phyloP scores from a whole-genome alignment of 306 rosid species.

The Pterocarpus santalinus region DNA sequence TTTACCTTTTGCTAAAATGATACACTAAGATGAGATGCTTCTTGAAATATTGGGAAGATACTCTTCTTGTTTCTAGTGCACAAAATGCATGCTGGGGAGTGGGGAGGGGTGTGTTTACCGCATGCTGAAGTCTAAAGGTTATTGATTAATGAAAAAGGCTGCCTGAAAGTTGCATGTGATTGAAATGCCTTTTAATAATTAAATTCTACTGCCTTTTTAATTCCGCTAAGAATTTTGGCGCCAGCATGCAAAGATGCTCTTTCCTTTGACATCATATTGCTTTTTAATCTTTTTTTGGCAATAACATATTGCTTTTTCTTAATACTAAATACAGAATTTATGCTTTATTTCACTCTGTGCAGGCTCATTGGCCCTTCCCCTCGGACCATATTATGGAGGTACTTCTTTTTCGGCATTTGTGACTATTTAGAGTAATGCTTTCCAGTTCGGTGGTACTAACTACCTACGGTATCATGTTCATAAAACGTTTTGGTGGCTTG shows the following conservation, averaged over 20 bases:
- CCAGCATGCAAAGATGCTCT: constrained; percentile 28
- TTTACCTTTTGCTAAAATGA: constrained; percentile 5
- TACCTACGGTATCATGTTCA: too few species aligned
- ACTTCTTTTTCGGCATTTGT: constrained; percentile 25
- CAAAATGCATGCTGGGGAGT: neutral
- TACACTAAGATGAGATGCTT: neutral
- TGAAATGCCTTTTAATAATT: neutral
- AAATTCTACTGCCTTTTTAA: neutral
- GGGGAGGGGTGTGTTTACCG: neutral
- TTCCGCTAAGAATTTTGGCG: constrained; percentile 18
- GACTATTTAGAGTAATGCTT: constrained; percentile 31
- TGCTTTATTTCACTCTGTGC: constrained; percentile 49
- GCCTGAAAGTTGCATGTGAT: neutral
- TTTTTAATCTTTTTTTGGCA: neutral
- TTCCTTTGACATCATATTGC: constrained; percentile 6
- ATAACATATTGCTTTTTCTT: constrained; percentile 1
- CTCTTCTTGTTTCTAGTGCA: too few species aligned
- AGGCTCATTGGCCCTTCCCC: constrained; percentile 98
- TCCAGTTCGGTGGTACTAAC: too few species aligned
- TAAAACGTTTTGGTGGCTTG: too few species aligned
- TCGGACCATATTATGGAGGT: constrained; percentile 90
- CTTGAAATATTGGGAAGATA: too few species aligned
- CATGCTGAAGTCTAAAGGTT: constrained; percentile 5
- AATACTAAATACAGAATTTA: constrained; percentile 6
- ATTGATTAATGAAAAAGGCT: neutral